phyloP scores from a whole-genome alignment of 768 basidiomycete species.

The Termitomyces sp. region DNA sequence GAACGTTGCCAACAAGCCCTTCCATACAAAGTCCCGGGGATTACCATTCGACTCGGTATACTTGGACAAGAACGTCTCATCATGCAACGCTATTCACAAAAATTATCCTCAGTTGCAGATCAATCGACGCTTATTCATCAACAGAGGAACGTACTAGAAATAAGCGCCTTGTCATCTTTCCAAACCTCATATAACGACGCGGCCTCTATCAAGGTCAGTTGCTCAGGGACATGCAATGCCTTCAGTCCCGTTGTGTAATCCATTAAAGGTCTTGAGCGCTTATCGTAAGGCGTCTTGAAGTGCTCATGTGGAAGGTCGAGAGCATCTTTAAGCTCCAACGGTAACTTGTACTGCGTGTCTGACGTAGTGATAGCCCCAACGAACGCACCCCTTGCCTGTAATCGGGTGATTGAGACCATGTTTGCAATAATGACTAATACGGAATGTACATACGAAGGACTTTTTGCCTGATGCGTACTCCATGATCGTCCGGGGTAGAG shows the following conservation, averaged over 20 bases:
- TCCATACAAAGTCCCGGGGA: constrained; percentile 73
- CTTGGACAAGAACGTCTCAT: constrained; percentile 75
- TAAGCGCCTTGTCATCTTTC: constrained; percentile 56
- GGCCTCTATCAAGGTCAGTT: constrained; percentile 63
- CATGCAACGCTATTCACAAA: constrained; percentile 30
- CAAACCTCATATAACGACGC: constrained; percentile 72
- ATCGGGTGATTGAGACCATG: background rate
- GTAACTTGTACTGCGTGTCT: constrained; percentile 51
- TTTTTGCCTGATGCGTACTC: constrained; percentile 73
- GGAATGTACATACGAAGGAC: constrained; percentile 50
- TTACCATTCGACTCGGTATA: constrained; percentile 78
- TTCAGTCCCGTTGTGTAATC: constrained; percentile 49
- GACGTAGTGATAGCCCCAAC: constrained; percentile 65
- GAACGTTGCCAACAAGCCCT: constrained; percentile 42
- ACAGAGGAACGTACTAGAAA: constrained; percentile 36
- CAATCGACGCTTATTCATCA: background rate
- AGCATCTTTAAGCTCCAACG: constrained; percentile 61
- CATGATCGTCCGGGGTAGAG: constrained; percentile 70
- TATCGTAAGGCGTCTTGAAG: constrained; percentile 49
- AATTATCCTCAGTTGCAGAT: background rate
- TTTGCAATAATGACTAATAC: background rate
- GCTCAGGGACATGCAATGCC: constrained; percentile 41
- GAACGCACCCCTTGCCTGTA: constrained; percentile 64
- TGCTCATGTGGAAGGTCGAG: constrained; percentile 40
- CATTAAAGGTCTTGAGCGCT: constrained; percentile 42